phyloP scores from a whole-genome alignment of 2,329 filamentous ascomycete genomes.

The Talaromyces sp. region DNA sequence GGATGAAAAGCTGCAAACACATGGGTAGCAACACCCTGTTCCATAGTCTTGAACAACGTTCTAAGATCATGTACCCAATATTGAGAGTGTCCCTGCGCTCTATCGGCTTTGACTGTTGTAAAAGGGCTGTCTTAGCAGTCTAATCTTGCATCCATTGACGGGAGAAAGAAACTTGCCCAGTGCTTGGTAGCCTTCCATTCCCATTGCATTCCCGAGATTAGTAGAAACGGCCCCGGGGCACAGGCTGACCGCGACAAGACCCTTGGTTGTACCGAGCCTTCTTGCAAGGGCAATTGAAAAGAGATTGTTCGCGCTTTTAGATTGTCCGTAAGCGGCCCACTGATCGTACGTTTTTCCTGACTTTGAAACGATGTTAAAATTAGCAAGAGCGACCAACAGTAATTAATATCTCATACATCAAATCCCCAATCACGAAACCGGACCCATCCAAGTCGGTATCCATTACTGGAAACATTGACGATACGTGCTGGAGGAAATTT shows the following conservation, averaged over 20 bases:
- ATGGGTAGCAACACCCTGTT: background rate
- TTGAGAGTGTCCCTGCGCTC: background rate
- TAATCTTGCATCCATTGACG: background rate
- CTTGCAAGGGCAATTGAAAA: background rate
- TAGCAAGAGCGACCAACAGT: background rate
- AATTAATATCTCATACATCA: background rate
- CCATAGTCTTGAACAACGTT: background rate
- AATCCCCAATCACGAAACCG: background rate
- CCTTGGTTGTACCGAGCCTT: background rate
- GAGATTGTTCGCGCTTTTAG: background rate
- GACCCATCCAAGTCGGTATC: background rate
- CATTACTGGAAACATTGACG: background rate
- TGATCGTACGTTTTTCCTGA: background rate
- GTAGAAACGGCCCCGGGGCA: background rate
- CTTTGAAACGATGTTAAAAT: background rate
- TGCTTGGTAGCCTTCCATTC: background rate
- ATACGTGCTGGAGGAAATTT: background rate
- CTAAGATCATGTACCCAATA: background rate
- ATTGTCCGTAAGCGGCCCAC: background rate
- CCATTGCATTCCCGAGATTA: background rate
- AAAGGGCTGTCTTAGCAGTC: background rate
- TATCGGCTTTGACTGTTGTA: background rate
- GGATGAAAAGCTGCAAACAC: background rate
- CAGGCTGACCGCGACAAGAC: background rate
- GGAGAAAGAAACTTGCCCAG: background rate